Evolutionary conservation across 805 yeast genomes (phyloP), one percentile per base, ranked within the genome.

Genomic region (Wickerhamiella parazyma): DNA sequence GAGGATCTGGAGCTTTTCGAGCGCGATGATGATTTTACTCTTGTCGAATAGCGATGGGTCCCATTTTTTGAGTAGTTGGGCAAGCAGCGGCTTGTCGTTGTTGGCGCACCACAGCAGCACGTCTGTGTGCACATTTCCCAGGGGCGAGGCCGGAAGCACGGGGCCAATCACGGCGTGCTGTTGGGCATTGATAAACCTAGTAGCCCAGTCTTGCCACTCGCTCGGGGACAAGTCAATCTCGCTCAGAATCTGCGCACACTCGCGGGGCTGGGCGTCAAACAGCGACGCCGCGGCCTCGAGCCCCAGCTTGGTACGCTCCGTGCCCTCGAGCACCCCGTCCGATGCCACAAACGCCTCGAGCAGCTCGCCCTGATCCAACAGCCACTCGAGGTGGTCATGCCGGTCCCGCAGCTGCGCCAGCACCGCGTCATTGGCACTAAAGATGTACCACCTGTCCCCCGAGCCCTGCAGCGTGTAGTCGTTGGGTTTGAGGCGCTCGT

Each of bases 341-440:
- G 25, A 16, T 12, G 35, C 21, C 6, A 24, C n/a, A 35, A 95
- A 89, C 0, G 96, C 96, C 35, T 76, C 76, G 14, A 67, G 61
- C 53, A 61, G 82, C 42, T 65, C 60, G 1, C 69, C 68, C 31
- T 65, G 71, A 1, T 74, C 74, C 3, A 75, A 46, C 46, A 68
- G 79, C 95, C 96, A 89, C 3, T 74, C 64, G 36, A 78, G 70
- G 46, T 79, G 73, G 56, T 87, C 97, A 22, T 65, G 59, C 19
- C 80, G 60, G 42, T 75, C 76, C n/a, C 81, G 67, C 48, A 79
- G 84, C 51, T 78, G 72, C 0, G 86, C 85, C 12, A 76, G 65
- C 1, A 89, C 80, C 1, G 79, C 89, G 61, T 86, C 97, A 38
- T 74, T 72, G 0, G 95, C 84, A 55, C 89, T 76, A 4, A 89